Percentiles rank a stretch among this genome's conserved stretches.
Evolutionary conservation across 768 basidiomycete genomes (phyloP).

Genomic region (Cystobasidium onofrii): DNA sequence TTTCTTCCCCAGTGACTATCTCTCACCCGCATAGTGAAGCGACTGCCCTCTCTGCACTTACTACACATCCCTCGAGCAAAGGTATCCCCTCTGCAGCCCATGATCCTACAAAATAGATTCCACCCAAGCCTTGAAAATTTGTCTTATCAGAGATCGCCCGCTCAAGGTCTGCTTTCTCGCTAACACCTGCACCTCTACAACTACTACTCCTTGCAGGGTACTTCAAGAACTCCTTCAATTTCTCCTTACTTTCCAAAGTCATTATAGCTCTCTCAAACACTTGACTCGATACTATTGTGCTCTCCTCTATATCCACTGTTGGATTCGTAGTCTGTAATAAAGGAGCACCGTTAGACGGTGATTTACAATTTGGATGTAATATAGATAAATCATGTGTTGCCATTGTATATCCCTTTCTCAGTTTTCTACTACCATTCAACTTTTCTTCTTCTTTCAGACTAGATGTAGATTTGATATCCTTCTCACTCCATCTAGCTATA

Average conservation of each 20-base stretch:
- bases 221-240: background rate
- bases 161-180: too few relatives aligned
- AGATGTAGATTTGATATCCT: conserved; percentile 8
- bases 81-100: conserved; percentile 68
- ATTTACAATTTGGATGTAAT: conserved; percentile 26
- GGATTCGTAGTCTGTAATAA: conserved; percentile 31
- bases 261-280: conserved; percentile 49
- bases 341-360: background rate
- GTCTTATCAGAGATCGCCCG: background rate
- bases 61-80: conserved; percentile 69
- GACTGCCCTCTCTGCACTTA: conserved; percentile 58
- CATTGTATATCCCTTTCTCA: conserved; percentile 16
- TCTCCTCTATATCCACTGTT: background rate
- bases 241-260: conserved; percentile 53
- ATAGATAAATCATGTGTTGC: conserved; percentile 28
- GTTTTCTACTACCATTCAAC: background rate
- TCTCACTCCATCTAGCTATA: conserved; percentile 44
- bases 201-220: background rate
- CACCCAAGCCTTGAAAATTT: conserved; percentile 42
- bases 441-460: conserved; percentile 7
- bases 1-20: background rate
- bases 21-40: conserved; percentile 32
- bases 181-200: background rate
- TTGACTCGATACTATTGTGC: conserved; percentile 30
- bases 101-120: conserved; percentile 64